Base-by-base conservation (phyloP, 129 eudicot species). In the Centaurea solstitialis region DNA sequence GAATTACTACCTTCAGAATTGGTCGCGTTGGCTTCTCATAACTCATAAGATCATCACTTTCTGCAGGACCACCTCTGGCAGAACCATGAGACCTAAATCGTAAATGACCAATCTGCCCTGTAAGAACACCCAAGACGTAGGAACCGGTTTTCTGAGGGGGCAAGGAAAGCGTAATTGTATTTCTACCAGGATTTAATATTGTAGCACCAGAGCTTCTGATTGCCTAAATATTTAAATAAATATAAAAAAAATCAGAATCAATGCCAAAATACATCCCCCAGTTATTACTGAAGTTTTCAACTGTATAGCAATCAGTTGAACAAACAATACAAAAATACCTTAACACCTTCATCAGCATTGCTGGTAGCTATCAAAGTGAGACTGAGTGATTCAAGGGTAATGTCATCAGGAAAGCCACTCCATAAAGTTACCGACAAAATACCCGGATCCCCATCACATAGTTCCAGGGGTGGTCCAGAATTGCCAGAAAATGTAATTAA, bases 391-490 rank as follows among this genome's bases (percentile, higher is more conserved):
- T 95, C 99, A 73, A 95, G 99, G 78, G 93, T 93, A 40, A 95
- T 93, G 79, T 92, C 98, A 86, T 95, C 98, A 28, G 99, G 98
- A 91, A 95, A 95, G 35, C 95, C 99, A 88, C 99, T 95, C 97
- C 97, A 93, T 38, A 95, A 88, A 81, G 82, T 87, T 22, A 95
- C 99, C 30, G 92, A 87, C 11, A 95, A 85, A 35, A 88, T 80
- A 59, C 99, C 99, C 12, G 99, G 98, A 87, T 95, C 99, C 10
- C 98, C 97, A 68, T 95, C 99, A 81, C 99, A 95, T 17, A 95
- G 88, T 78, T 89, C 88, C 65, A 95, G 75, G 18, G 95, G 95
- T 68, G 93, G 97, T 53, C 97, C 99, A 24, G 93, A 88, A 79
- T 87, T 90, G 28, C 98, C 91, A 41, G 99, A 92, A 88, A 95